Conservation (phyloP, 2,329 filamentous ascomycete species). For the Venturia carpophila region DNA sequence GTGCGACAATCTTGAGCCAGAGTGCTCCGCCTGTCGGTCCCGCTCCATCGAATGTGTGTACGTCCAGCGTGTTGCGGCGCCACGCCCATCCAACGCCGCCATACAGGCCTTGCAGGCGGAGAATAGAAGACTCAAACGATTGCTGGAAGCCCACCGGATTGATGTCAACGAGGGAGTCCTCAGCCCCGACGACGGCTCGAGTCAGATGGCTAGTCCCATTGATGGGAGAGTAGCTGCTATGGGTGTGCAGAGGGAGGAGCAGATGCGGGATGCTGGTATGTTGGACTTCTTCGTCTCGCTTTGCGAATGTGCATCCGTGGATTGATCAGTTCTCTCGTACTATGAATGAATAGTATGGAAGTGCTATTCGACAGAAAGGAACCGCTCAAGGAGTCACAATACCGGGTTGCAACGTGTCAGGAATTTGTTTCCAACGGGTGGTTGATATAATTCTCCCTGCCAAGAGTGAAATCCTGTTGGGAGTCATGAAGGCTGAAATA, state of each 20-base stretch:
- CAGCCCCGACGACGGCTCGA: neutral
- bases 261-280: constrained; percentile 7
- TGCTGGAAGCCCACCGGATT: neutral
- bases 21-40: constrained; percentile 13
- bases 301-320: no score
- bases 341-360: no score
- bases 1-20: constrained; percentile 17
- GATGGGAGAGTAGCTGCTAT: neutral
- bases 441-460: no score
- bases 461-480: no score
- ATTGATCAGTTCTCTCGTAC: no score
- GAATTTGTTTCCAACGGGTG: no score
- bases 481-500: neutral
- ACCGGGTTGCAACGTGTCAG: no score
- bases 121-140: constrained; percentile 9
- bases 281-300: neutral
- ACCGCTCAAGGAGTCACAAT: no score
- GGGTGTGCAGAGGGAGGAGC: neutral
- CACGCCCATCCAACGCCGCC: constrained; percentile 16
- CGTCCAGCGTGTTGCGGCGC: constrained; percentile 12
- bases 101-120: constrained; percentile 17
- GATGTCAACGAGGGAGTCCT: constrained; percentile 1
- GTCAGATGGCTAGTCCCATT: neutral
- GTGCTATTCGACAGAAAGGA: no score
- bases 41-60: constrained; percentile 15